These are phyloP conservation scores for Neocatenulostroma microsporum DNA, from an alignment of 2,329 filamentous ascomycete species.

Conservation along the genomic window DNA sequence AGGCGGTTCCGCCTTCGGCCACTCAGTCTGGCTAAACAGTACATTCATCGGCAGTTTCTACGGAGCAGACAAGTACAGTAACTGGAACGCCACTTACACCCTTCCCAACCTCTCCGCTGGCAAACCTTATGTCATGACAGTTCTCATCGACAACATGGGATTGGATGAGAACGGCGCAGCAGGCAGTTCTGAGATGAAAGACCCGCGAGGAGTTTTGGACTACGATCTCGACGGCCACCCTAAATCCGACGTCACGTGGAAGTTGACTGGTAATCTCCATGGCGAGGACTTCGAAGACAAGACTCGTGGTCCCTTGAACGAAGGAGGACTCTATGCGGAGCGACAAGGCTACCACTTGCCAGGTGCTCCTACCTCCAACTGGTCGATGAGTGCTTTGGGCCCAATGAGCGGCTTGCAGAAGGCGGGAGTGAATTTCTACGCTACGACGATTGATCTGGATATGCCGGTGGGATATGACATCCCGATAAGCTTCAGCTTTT, in stretches of 20 bases:
- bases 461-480: slow-evolving; percentile 53
- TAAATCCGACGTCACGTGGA: slow-evolving; percentile 51
- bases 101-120: slow-evolving; percentile 46
- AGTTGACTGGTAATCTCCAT: slow-evolving; percentile 60
- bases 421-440: slow-evolving; percentile 54
- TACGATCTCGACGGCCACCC: slow-evolving; percentile 42
- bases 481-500: slow-evolving; percentile 53
- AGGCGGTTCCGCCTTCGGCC: slow-evolving; percentile 61
- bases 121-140: slow-evolving; percentile 54
- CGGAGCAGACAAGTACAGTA: slow-evolving; percentile 45
- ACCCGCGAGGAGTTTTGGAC: slow-evolving; percentile 54
- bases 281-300: slow-evolving; percentile 56
- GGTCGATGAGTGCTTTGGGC: slow-evolving; percentile 29
- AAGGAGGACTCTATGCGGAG: slow-evolving; percentile 57
- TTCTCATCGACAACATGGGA: slow-evolving; percentile 67
- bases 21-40: slow-evolving; percentile 57
- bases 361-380: slow-evolving; percentile 39
- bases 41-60: slow-evolving; percentile 57
- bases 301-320: slow-evolving; percentile 56
- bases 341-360: slow-evolving; percentile 57
- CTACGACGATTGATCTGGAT: slow-evolving; percentile 48
- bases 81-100: slow-evolving; percentile 50
- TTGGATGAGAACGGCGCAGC: slow-evolving; percentile 57
- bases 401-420: slow-evolving; percentile 39
- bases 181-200: slow-evolving; percentile 51